Conservation (phyloP, 148 eudicot genomes). For the Rhododendron henanense region DNA sequence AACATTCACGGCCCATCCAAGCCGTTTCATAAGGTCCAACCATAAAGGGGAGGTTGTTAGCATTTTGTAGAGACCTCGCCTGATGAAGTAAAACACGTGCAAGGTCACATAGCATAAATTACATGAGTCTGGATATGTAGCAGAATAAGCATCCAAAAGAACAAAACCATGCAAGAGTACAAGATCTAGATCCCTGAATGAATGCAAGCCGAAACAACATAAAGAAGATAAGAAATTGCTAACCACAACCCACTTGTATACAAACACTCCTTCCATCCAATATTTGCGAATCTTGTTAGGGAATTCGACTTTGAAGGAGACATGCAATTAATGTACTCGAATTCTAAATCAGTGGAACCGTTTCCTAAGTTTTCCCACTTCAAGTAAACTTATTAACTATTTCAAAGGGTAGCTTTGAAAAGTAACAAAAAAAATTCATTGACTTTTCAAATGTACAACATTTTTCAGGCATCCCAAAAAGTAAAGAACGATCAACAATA, state of each 20-base stretch:
- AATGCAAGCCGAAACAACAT: background rate
- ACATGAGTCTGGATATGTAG: background rate
- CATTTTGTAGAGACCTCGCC: background rate
- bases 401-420: background rate
- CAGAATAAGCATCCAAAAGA: background rate
- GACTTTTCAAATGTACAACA: background rate
- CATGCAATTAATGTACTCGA: background rate
- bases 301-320: background rate
- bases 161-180: background rate
- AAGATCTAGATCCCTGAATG: background rate
- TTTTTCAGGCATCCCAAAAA: background rate
- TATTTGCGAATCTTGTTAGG: background rate
- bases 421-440: background rate
- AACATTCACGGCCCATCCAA: background rate
- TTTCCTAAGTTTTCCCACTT: background rate
- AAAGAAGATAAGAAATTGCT: background rate
- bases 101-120: background rate
- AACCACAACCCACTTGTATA: background rate
- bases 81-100: background rate
- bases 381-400: background rate
- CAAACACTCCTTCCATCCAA: background rate
- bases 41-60: background rate
- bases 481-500: background rate
- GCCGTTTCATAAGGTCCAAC: background rate
- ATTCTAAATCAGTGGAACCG: background rate